Conservation (phyloP, 148 eudicot species). For the Cornus kousa region DNA sequence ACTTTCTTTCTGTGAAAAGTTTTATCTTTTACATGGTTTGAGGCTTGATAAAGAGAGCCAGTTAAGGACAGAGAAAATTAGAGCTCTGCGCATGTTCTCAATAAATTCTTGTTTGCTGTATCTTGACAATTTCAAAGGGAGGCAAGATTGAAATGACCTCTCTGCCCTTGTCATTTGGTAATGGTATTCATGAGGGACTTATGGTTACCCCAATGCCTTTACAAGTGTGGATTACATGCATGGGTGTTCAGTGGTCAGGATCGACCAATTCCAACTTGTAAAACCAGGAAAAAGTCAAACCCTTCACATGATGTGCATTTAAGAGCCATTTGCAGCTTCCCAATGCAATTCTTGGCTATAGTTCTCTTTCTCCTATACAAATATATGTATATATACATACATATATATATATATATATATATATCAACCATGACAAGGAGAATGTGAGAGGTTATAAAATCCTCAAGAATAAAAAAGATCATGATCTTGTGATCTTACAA, state of each 20-base stretch:
- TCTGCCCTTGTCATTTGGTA: neutral
- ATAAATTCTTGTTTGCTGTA: neutral
- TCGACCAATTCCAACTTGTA: neutral
- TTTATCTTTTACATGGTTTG: neutral
- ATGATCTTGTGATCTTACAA: neutral
- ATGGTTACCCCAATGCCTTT: neutral
- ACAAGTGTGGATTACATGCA: neutral
- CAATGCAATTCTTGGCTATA: conserved; percentile 9
- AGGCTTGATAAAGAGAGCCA: neutral
- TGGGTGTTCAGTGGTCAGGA: neutral
- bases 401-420: no score
- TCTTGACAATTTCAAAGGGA: neutral
- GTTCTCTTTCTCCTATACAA: neutral
- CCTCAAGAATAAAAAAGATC: neutral
- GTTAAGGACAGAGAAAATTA: neutral
- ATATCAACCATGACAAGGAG: neutral
- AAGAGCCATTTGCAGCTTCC: conserved; percentile 16
- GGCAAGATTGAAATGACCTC: neutral
- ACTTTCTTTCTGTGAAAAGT: neutral
- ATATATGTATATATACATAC: no score
- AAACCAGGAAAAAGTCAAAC: conserved; percentile 6
- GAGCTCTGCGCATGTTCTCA: neutral
- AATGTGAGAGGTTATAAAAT: neutral
- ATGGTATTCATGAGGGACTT: neutral
- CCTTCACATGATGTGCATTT: conserved; percentile 22